These are phyloP conservation scores for Puccinia coronata DNA, from an alignment of 1,284 basidiomycete genomes.

Conservation along the genomic window DNA sequence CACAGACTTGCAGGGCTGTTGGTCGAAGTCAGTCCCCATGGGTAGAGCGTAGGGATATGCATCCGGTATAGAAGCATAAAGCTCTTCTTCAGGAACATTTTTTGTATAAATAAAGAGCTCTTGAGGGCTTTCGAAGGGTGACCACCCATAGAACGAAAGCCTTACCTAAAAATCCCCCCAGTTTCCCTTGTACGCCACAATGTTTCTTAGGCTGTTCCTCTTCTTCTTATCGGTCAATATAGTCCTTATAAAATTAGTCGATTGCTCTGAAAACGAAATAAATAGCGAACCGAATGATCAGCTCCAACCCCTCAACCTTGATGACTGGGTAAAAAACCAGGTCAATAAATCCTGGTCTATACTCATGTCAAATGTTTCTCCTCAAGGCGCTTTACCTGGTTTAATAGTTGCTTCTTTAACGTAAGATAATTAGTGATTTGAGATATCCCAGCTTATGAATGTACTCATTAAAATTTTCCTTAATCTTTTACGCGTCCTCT, in stretches of 20 bases:
- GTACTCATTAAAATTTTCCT: background rate
- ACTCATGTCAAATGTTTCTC: constrained; percentile 23
- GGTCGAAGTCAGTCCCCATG: background rate
- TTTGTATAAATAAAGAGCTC: background rate
- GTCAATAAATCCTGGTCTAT: constrained; percentile 19
- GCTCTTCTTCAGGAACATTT: background rate
- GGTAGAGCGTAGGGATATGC: background rate
- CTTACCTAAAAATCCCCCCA: background rate
- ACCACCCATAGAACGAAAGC: background rate
- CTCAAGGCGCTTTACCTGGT: constrained; percentile 17
- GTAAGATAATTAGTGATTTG: background rate
- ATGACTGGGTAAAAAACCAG: constrained; percentile 16
- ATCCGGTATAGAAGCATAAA: background rate
- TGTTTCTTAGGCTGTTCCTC: background rate
- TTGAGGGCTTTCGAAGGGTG: background rate
- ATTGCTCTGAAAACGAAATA: background rate
- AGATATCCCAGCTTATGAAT: too few species aligned
- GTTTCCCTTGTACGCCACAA: background rate
- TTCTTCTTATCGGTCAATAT: background rate
- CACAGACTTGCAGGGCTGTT: background rate
- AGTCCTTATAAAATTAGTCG: background rate
- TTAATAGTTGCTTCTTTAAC: constrained; percentile 20
- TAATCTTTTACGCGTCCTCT: background rate
- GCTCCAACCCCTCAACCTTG: background rate
- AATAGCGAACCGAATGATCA: background rate